Evolutionary conservation across 371 early-diverging fungal species (phyloP), one percentile per base, ranked within the genome.

Genomic region (Rhizopus sp.): DNA sequence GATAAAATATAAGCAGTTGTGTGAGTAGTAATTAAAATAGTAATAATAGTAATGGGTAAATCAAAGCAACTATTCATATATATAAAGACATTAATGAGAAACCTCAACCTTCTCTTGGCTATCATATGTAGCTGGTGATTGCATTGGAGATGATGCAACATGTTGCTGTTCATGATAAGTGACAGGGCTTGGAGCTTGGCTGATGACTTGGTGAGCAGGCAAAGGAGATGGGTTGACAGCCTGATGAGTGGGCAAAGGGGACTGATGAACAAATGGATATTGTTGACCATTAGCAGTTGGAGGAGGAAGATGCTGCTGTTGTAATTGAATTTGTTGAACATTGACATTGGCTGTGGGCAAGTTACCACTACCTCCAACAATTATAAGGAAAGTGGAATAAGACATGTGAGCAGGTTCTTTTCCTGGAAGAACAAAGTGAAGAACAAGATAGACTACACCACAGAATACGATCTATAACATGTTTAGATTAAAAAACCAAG

Each of bases 361-460:
- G 2, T 23, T 23, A 23, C 23, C 23, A 5, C 45, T 34, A 0
- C 59, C 63, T 12, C 57, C 54, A n/a, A 58, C 48, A 29, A 64
- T 54, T 16, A 48, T 49, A 34, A 46, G 55, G 34, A 50, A 64
- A 33, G 45, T 59, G 34, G n/a, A 37, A 30, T 55, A 64, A 5
- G 59, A 55, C 64, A 64, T 64, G 16, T 44, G 55, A n/a, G 48
- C 53, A 15, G 64, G 64, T 7, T 59, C 59, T 6, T 31, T 23
- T 13, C 34, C 50, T 50, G 23, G 32, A 6, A 35, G 35, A 7
- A 33, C 31, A 50, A 57, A 65, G 41, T 65, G 57, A n/a, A 55
- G 33, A 9, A 48, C 16, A n/a, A 65, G 30, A 42, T 57, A 65
- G 15, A 55, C 39, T 17, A 60, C 33, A 45, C 66, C 66, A 10